Base-by-base conservation (phyloP, 2,329 filamentous ascomycete genomes). In the Penicillium sp. region DNA sequence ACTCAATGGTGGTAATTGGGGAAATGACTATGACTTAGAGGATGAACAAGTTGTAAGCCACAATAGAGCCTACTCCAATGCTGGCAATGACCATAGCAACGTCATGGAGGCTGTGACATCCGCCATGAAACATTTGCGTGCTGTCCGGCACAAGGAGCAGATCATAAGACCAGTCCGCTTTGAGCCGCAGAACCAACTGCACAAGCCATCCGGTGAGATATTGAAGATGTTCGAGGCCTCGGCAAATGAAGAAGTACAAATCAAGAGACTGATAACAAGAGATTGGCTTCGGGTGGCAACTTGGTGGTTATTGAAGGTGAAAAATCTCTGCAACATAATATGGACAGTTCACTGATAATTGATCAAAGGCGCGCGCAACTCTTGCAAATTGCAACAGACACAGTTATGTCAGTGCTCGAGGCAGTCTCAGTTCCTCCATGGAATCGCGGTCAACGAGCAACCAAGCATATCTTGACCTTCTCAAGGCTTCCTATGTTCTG, bases 401-500 rank as follows among this genome's bases (percentile, higher is more conserved):
- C 39, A 59, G 34, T 6, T 55, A 58, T 38, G 47, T 51, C 39
- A 64, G 52, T 30, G 51, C 62, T 26, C 55, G 63, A n/a, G 62
- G 61, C 2, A 69, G 63, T 47, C 27, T 66, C 23, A 65, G 57
- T 47, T 58, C 64, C 5, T 65, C 68, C 18, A 55, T 45, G 2
- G 55, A 62, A 23, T 64, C 63, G 6, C 62, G 38, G 29, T 56
- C 56, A 10, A 50, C 60, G 5, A 60, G 60, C n/a, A 56, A 65
- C 18, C 69, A 70, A 51, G 65, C 67, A 16, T 70, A 71, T 55
- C 57, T 65, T 7, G 68, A 70, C 43, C 58, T 71, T 7, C 47
- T 71, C 16, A 71, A 71, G 41, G 61, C 68, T 7, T 69, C 67
- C 3, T 70, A 66, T 51, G 64, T 71, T 38, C 46, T 71, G 4